phyloP scores from a whole-genome alignment of 257 asterid species.

The Solanum bulbocastanum region DNA sequence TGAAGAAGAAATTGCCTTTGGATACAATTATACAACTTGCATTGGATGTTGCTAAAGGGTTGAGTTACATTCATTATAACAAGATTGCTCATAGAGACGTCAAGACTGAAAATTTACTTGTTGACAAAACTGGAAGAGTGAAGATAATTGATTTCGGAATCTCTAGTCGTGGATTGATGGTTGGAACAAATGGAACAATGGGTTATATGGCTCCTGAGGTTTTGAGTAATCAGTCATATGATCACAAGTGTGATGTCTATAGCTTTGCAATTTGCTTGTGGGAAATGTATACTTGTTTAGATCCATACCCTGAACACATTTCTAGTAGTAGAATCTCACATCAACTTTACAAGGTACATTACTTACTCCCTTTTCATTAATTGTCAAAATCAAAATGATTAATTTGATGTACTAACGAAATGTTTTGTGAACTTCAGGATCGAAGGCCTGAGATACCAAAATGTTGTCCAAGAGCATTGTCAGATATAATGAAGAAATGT shows the following conservation, averaged over 20 bases:
- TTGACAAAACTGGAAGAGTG: too few relatives aligned
- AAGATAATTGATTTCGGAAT: too few relatives aligned
- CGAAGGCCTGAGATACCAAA: not conserved
- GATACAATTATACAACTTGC: conserved; percentile 1
- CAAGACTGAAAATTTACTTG: too few relatives aligned
- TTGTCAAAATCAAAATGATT: too few relatives aligned
- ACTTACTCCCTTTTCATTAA: not conserved
- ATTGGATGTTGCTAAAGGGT: conserved; percentile 6
- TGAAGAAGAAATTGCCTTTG: not conserved
- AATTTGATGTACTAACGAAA: not conserved
- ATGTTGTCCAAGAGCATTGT: not conserved
- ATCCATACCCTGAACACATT: not conserved
- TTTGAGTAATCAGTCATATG: too few relatives aligned
- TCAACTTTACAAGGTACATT: not conserved
- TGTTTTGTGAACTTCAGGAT: not conserved
- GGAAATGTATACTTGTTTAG: not conserved
- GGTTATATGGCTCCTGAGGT: too few relatives aligned
- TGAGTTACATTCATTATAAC: too few relatives aligned
- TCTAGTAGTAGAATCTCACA: not conserved
- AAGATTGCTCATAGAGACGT: too few relatives aligned
- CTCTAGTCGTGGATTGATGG: too few relatives aligned
- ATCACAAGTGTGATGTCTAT: too few relatives aligned
- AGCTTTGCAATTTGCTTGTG: too few relatives aligned
- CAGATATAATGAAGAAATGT: not conserved
- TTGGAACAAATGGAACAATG: too few relatives aligned